Conservation (phyloP, 768 basidiomycete species). For the Naganishia vishniacii region DNA sequence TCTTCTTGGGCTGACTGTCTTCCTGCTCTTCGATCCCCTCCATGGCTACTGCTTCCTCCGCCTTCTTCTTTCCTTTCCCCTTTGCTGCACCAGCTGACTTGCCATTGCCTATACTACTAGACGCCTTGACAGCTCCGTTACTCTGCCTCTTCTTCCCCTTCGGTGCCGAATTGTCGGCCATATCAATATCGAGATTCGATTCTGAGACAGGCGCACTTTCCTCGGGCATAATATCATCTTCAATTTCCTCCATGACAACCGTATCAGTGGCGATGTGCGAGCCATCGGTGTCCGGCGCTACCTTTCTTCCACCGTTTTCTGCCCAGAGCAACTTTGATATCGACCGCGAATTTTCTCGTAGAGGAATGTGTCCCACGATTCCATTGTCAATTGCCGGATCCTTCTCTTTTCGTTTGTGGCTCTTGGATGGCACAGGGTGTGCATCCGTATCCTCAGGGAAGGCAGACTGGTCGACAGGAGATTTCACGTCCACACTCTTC, state of each 20-base stretch:
- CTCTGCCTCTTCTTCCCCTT: conserved; percentile 19
- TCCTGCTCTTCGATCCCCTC: not conserved
- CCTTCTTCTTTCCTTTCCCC: conserved; percentile 6
- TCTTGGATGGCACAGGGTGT: not conserved
- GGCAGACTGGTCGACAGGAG: not conserved
- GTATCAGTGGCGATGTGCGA: not conserved
- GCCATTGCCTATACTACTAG: not conserved
- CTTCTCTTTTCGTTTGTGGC: not conserved
- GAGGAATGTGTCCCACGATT: conserved; percentile 11
- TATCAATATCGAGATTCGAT: not conserved
- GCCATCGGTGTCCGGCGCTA: not conserved
- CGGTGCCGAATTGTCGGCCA: not conserved
- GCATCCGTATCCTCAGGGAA: not conserved
- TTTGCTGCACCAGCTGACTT: not conserved
- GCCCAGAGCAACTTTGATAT: conserved; percentile 12
- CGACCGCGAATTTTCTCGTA: conserved; percentile 16
- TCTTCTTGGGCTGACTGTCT: conserved; percentile 9
- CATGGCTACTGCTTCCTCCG: not conserved
- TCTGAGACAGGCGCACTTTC: not conserved
- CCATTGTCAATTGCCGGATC: not conserved
- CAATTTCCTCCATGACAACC: not conserved
- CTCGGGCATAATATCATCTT: not conserved
- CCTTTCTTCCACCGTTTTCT: not conserved
- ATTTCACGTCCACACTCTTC: not conserved
- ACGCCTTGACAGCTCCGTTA: conserved; percentile 7